Conservation (phyloP, 345 rosid genomes). For the Orychophragmus violaceus region DNA sequence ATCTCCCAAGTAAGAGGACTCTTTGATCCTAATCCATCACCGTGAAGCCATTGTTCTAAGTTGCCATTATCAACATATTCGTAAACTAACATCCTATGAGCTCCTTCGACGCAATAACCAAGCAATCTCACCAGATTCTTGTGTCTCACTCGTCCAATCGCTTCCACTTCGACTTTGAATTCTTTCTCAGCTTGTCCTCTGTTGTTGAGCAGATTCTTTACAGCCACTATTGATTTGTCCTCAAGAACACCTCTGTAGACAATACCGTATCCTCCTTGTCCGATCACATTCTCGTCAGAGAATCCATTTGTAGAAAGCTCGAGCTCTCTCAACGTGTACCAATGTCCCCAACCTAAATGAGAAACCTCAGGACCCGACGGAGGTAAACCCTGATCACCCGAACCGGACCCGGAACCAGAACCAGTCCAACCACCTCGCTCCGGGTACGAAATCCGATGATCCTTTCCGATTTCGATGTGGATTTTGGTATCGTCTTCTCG, state of each 20-base stretch:
- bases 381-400: slow-evolving; percentile 46
- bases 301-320: slow-evolving; percentile 71
- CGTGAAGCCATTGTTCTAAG: slow-evolving; percentile 91
- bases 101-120: slow-evolving; percentile 98
- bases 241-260: slow-evolving; percentile 75
- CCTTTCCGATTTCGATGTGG: slow-evolving; percentile 85
- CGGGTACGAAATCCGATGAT: slow-evolving; percentile 71
- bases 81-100: slow-evolving; percentile 93
- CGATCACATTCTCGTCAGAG: slow-evolving; percentile 74
- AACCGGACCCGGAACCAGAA: slow-evolving; percentile 55
- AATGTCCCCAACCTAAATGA: slow-evolving; percentile 98
- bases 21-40: slow-evolving; percentile 56
- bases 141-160: slow-evolving; percentile 89
- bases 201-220: slow-evolving; percentile 88
- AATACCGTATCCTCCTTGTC: slow-evolving; percentile 97
- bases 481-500: slow-evolving; percentile 51
- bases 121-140: slow-evolving; percentile 92
- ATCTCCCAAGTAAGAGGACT: slow-evolving; percentile 89
- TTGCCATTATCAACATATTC: slow-evolving; percentile 88
- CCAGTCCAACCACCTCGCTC: slow-evolving; percentile 53
- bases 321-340: slow-evolving; percentile 93
- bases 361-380: slow-evolving; percentile 78
- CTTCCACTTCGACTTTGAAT: slow-evolving; percentile 95
- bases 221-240: slow-evolving; percentile 62
- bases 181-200: slow-evolving; percentile 99